phyloP scores from a whole-genome alignment of 192 early-diverging fungal species.

The Backusella macrospora region DNA sequence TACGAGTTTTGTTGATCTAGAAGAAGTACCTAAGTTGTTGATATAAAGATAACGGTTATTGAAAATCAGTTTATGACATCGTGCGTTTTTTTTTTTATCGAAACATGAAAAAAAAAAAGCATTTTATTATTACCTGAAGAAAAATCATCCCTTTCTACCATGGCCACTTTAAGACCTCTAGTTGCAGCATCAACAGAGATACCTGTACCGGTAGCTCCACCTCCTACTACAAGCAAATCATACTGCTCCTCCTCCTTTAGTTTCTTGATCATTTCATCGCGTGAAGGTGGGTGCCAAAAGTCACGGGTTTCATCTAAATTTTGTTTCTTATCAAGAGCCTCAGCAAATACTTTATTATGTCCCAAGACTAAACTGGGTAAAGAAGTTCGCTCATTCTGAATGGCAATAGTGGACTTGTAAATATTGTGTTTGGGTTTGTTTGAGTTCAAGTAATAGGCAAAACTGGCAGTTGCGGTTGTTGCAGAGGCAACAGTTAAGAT shows the following conservation, averaged over 20 bases:
- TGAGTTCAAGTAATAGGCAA: conserved; percentile 23
- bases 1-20: conserved; percentile 92
- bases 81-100: neutral
- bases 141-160: conserved; percentile 97
- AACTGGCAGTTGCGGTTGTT: conserved; percentile 25
- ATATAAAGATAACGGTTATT: too few species aligned
- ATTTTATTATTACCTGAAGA: conserved; percentile 58
- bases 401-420: conserved; percentile 14
- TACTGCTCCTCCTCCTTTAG: conserved; percentile 66
- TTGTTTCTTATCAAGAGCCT: conserved; percentile 22
- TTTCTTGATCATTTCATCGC: conserved; percentile 69
- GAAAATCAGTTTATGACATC: neutral
- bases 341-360: conserved; percentile 22
- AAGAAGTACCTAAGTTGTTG: conserved; percentile 94
- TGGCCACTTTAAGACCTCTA: conserved; percentile 87
- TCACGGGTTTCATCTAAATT: conserved; percentile 54
- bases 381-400: neutral
- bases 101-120: neutral
- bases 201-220: conserved; percentile 93
- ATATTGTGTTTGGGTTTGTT: neutral
- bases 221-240: conserved; percentile 92
- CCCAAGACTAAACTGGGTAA: conserved; percentile 4
- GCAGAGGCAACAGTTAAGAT: conserved; percentile 18
- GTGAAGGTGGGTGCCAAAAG: conserved; percentile 77
- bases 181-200: conserved; percentile 93